Base-by-base conservation (phyloP, 257 asterid species). In the Cruciata laevipes region DNA sequence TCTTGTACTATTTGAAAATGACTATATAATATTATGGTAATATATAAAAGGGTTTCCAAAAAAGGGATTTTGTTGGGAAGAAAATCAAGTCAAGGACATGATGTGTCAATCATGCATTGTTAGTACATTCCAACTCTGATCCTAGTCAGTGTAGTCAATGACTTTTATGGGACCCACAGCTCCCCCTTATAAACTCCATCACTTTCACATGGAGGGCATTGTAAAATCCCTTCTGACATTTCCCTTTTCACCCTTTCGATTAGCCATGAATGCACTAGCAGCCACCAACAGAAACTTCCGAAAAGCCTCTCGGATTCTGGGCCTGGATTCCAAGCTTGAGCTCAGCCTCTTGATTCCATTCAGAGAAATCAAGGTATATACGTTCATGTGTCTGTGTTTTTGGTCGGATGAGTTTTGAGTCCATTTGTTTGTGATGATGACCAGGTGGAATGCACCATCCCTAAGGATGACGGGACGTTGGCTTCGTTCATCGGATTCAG, bases 391-490 rank as follows among this genome's bases (percentile, higher is more conserved):
- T 59, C 14, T 59, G 62, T 32, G 37, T 53, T 37, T 61, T 40
- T 49, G 51, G 16, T 42, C 3, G 51, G 51, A 47, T 47, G 55
- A 47, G 7, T 47, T 16, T 47, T 47, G 55, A 47, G 16, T 37
- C 58, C 40, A 23, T 56, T 69, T 79, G 79, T 63, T 69, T 40
- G 55, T 47, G 55, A 17, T 44, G 49, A 40, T 61, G 71, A 72
- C 79, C 83, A 92, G 97, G 98, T 92, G 79, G 98, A 92, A 73
- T 92, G 98, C 72, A 89, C 97, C 6, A 81, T 92, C 53, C 98
- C 98, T 0, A 92, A 84, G 73, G 98, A 92, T 74, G 97, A 92
- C 80, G 97, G 98, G 42, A 84, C 89, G 1, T 85, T 92, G 76
- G 97, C 64, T 53, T 89, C 98, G 7, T 92, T 77, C 71, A 76